Evolutionary conservation across 225 moss, liverwort and hornwort genomes (phyloP), one percentile per base, ranked within the genome.

Genomic region (Pseudoscleropodium purum): DNA sequence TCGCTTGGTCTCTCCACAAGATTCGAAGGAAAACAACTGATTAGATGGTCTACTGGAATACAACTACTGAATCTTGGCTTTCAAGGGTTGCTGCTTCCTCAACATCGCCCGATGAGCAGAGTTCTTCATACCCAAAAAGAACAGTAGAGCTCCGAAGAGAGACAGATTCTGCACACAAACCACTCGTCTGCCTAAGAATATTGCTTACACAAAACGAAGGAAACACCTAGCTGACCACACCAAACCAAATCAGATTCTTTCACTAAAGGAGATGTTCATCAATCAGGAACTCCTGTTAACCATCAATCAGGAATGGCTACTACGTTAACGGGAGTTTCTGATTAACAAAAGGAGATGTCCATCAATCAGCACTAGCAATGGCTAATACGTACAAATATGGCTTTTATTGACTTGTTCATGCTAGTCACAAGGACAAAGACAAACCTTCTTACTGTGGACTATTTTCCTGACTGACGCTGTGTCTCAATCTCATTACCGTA

Each of bases 121-220:
- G 68, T 96, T 97, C 85, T 94, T 99, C 96, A 97, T 92, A 37
- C 95, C 99, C 93, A 97, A 87, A 87, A 92, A 99, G 87, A 95
- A 95, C n/a, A 99, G 90, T 13, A 99, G 89, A 66, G 99, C 93
- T 91, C 99, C 99, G 85, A 99, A 96, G 51, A 99, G 90, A 61
- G 99, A 96, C 61, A 97, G 81, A 88, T 99, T 99, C 99, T 99
- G 96, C 93, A 94, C 70, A 94, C 56, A 82, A 49, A 70, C 72
- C 70, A 82, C 21, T 81, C 63, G 27, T 25, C 54, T 21, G 74
- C 45, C 7, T 86, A 15, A 88, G 56, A 67, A 78, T 26, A 62
- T 20, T 77, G 64, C 31, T 19, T 13, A 79, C 24, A 66, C 4
- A 26, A 81, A 23, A 67, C 36, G 12, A n/a, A 70, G 14, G 39